Percentiles rank a stretch among this genome's conserved stretches.
Conservation (phyloP, 2,329 filamentous ascomycete genomes). For the Geosmithia morbida region DNA sequence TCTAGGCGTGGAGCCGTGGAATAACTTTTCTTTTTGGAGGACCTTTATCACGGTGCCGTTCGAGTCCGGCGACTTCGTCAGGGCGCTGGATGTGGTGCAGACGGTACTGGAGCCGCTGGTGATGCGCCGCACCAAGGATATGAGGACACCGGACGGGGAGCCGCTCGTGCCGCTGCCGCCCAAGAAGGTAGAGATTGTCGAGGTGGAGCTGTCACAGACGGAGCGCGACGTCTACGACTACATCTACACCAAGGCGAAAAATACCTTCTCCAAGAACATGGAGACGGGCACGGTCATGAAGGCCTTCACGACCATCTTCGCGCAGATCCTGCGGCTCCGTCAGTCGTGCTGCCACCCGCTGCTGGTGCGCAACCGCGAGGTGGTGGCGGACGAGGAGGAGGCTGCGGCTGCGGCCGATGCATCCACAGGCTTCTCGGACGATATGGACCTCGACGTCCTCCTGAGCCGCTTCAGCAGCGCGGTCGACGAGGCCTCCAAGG, state of each 20-base stretch:
- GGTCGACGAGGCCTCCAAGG: conserved; percentile 48
- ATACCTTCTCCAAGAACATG: conserved; percentile 72
- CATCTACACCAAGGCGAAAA: conserved; percentile 71
- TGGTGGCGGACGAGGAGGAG: conserved; percentile 80
- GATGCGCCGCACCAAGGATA: conserved; percentile 87
- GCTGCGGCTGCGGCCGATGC: conserved; percentile 62
- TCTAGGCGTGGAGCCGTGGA: conserved; percentile 91
- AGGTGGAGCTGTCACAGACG: conserved; percentile 69
- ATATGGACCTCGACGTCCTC: conserved; percentile 85
- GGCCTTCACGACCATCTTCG: conserved; percentile 93
- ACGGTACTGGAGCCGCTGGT: conserved; percentile 95
- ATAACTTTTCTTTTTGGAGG: conserved; percentile 98
- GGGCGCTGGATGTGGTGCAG: conserved; percentile 90
- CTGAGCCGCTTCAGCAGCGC: conserved; percentile 70
- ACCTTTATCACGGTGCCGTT: conserved; percentile 98
- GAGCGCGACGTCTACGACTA: conserved; percentile 89
- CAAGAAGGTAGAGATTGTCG: conserved; percentile 71
- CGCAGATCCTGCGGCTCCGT: conserved; percentile 81
- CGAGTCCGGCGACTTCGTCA: conserved; percentile 86
- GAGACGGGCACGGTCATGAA: conserved; percentile 90
- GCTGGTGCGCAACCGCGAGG: conserved; percentile 69
- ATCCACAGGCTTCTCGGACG: conserved; percentile 70
- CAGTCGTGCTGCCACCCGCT: conserved; percentile 92
- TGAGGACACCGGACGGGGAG: conserved; percentile 79
- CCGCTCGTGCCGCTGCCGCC: conserved; percentile 67